Conservation (phyloP, 140 eudicot species). For the Ambrosia hybrid region DNA sequence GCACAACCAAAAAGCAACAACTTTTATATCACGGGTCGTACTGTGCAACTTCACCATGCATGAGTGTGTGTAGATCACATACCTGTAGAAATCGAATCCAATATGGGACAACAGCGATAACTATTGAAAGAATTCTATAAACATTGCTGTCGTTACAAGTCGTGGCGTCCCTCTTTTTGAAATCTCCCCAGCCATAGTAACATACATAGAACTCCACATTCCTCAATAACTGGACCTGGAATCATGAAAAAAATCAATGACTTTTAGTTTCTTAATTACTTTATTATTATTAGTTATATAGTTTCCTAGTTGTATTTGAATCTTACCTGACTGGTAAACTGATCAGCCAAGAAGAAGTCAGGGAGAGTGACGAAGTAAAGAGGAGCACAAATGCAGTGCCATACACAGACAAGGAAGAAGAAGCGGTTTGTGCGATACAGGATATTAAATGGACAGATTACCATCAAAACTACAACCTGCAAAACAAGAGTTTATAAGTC, state of each 20-base stretch:
- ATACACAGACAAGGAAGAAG: constrained; percentile 47
- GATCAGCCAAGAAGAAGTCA: constrained; percentile 80
- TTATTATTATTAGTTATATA: neutral
- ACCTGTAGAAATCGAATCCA: constrained; percentile 74
- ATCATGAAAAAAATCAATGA: neutral
- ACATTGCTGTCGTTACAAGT: constrained; percentile 22
- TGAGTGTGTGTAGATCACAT: neutral
- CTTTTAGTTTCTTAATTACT: constrained; percentile 7
- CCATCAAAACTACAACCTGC: constrained; percentile 50
- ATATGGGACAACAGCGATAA: constrained; percentile 60
- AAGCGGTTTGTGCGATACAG: constrained; percentile 62
- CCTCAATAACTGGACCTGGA: constrained; percentile 70
- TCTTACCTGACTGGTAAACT: constrained; percentile 71
- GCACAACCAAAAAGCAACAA: neutral
- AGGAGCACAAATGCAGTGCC: constrained; percentile 75
- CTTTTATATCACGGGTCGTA: neutral
- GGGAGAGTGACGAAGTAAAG: constrained; percentile 64
- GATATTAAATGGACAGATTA: constrained; percentile 61
- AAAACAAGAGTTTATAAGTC: constrained; percentile 10
- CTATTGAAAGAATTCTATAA: constrained; percentile 30
- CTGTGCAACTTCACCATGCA: constrained; percentile 5
- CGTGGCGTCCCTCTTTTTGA: constrained; percentile 36
- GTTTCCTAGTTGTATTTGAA: neutral
- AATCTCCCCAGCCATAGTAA: constrained; percentile 68
- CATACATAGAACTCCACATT: constrained; percentile 52